Conservation (phyloP, 2,329 filamentous ascomycete genomes). For the Orbilia ellipsospora region DNA sequence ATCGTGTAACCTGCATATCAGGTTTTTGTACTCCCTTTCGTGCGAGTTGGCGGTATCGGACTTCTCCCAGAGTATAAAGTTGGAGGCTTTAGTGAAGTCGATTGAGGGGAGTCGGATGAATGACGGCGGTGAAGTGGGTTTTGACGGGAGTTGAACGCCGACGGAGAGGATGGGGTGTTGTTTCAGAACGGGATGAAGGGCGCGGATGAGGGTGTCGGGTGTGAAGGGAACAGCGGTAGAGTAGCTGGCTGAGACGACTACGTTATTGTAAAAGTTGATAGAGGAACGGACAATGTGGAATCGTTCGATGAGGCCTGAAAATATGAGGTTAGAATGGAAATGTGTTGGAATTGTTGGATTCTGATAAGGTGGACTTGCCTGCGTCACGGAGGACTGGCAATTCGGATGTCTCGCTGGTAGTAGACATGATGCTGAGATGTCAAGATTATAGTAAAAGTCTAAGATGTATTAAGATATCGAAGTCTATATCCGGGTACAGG, state of each 20-base stretch:
- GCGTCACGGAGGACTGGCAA: slow-evolving; percentile 39
- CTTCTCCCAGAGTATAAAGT: slow-evolving; percentile 62
- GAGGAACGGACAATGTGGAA: slow-evolving; percentile 51
- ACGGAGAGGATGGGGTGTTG: slow-evolving; percentile 66
- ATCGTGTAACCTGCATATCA: slow-evolving; percentile 35
- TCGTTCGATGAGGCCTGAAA: slow-evolving; percentile 51
- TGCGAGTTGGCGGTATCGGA: slow-evolving; percentile 60
- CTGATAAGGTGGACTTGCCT: slow-evolving; percentile 16
- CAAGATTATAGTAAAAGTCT: background rate
- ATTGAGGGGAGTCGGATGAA: slow-evolving; percentile 65
- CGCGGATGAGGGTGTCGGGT: slow-evolving; percentile 34
- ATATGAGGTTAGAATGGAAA: slow-evolving; percentile 7
- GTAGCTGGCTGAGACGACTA: slow-evolving; percentile 55
- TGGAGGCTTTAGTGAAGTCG: slow-evolving; percentile 61
- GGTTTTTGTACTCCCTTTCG: slow-evolving; percentile 60
- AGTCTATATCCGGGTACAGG: background rate
- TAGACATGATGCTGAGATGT: background rate
- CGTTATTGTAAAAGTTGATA: slow-evolving; percentile 55
- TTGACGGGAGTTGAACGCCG: slow-evolving; percentile 63
- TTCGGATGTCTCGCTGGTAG: slow-evolving; percentile 21
- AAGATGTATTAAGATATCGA: background rate
- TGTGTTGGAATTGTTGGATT: slow-evolving; percentile 37
- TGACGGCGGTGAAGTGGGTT: slow-evolving; percentile 64
- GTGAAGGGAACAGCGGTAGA: slow-evolving; percentile 28
- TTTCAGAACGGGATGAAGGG: slow-evolving; percentile 61